Evolutionary conservation across 768 basidiomycete species (phyloP).

Genomic region (Rhizopogon vinicolor): DNA sequence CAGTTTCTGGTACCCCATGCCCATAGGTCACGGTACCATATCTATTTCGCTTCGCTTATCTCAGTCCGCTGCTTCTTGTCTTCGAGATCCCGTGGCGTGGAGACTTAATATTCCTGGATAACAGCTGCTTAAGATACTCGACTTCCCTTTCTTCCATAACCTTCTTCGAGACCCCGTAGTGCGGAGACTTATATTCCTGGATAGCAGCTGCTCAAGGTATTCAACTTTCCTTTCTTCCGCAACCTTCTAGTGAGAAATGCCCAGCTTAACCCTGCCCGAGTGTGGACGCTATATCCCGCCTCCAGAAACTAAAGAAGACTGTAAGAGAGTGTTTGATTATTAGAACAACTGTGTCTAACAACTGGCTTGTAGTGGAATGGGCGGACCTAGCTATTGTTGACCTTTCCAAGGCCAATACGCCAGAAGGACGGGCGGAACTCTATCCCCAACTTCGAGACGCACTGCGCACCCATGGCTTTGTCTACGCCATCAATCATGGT

Average conservation of each 20-base stretch:
- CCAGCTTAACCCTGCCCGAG: conserved; percentile 21
- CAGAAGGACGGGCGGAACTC: conserved; percentile 27
- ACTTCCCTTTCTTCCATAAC: too few species aligned
- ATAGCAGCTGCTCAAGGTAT: neutral
- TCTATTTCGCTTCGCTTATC: neutral
- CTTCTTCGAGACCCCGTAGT: neutral
- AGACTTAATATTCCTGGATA: neutral
- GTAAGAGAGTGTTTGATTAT: conserved; percentile 15
- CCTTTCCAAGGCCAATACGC: conserved; percentile 25
- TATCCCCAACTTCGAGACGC: conserved; percentile 27
- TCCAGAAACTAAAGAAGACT: conserved; percentile 22
- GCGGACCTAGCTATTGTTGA: conserved; percentile 30
- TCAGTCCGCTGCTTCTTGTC: neutral
- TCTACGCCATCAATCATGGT: conserved; percentile 47
- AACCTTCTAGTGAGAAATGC: neutral
- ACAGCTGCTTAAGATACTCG: too few species aligned
- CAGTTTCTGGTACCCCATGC: neutral
- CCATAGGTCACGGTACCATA: too few species aligned
- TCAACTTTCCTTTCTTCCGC: too few species aligned
- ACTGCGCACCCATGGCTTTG: conserved; percentile 33
- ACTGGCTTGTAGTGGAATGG: conserved; percentile 26
- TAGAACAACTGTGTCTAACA: neutral
- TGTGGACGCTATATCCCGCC: conserved; percentile 27
- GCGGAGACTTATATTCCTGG: neutral
- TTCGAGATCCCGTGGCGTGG: neutral